Evolutionary conservation across 2,329 filamentous ascomycete species (phyloP), one percentile per base, ranked within the genome.

Genomic region (Neofusicoccum cordaticola): DNA sequence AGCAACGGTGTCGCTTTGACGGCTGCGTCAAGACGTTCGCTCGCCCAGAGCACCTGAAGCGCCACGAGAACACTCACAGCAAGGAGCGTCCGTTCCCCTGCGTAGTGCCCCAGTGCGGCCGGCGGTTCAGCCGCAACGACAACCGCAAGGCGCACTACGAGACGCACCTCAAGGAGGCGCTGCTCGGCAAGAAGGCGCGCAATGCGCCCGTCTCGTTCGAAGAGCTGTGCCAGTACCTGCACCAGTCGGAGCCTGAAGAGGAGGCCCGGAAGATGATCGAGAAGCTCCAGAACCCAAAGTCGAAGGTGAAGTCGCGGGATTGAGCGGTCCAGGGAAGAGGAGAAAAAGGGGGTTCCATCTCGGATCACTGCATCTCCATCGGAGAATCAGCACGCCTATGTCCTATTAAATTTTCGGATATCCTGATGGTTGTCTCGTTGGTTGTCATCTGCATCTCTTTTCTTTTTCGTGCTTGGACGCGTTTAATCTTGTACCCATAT

Each of bases 131-230:
- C 57, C 67, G 75, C 34, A 72, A 74, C 64, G 75, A 77, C 68
- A 77, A 77, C 64, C 72, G 70, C 64, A 71, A 69, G 64, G 72
- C 69, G n/a, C 75, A 77, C 64, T 69, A 71, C 50, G 69, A 66
- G 44, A 75, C 74, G 6, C 74, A 76, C 73, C 27, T 65, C 52
- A 48, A 67, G 66, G 17, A 70, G 71, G 17, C 71, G 70, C 19
- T 71, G 72, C 65, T 74, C 71, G 53, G 68, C 67, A 27, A 72
- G 73, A 22, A 68, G 72, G 34, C 74, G 34, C 42, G 60, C 15
- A 72, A 71, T 64, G 63, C 68, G 9, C 66, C 71, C 2, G 67
- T 74, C 27, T 31, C 50, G 1, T 70, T 73, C 52, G 69, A 74
- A 4, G 67, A 72, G 22, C 68, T 68, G 31, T 67, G 66, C 31